Evolutionary conservation across 768 basidiomycete genomes (phyloP), one percentile per base, ranked within the genome.

Genomic region (Postia placenta): DNA sequence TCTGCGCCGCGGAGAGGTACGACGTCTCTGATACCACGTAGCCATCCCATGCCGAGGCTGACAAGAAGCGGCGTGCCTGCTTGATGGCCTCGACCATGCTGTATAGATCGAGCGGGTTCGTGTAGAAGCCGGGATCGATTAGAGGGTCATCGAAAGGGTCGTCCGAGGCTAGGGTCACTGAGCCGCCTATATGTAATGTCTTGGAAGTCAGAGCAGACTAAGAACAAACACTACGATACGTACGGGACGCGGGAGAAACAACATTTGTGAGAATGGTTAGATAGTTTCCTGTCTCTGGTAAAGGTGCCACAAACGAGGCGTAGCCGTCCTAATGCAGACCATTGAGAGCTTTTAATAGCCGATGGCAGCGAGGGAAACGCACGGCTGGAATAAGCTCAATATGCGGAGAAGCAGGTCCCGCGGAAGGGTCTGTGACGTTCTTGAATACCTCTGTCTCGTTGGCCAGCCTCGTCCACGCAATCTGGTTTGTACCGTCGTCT

Each of bases 51-150:
- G 52, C 40, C 3, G 47, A 38, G 4, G 56, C 53, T 11, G 42
- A 25, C 27, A 50, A 20, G 46, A 57, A 53, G 23, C 38, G 38
- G 9, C 14, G 26, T 4, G 28, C 33, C 12, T 48, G 11, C 33
- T 51, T 47, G 1, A 59, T 22, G 7, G 49, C 53, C 36, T 59
- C 45, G 41, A 57, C 54, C 41, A 69, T 51, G 35, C 65, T 55
- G 35, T 48, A 49, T 33, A 64, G 38, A 50, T 71, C 70, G 51
- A 55, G 59, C 3, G 41, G 12, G 20, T 37, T 49, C n/a, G 51
- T 46, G 22, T 68, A 66, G 52, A 55, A 52, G 36, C 44, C 49
- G 4, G 60, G 60, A 51, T 67, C 53, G 42, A 67, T 62, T 6
- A 53, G n/a, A 1, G 65, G 65, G 4, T 33, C 27, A 22, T 45